Conservation (phyloP, 2,329 filamentous ascomycete species). For the Daldinia sp. region DNA sequence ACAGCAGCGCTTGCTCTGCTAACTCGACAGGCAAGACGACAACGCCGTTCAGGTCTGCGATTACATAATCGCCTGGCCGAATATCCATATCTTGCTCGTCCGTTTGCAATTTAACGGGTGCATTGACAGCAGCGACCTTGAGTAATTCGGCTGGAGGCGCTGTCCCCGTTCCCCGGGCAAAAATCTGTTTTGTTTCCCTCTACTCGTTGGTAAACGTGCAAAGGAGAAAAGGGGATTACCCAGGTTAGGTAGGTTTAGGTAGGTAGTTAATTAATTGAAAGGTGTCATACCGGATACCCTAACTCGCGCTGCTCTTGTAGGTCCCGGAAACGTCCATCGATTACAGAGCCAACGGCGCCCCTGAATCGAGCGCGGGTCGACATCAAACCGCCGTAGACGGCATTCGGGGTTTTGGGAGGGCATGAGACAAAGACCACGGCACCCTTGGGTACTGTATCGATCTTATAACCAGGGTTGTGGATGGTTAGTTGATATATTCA, state of each 20-base stretch:
- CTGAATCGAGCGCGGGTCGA: constrained; percentile 55
- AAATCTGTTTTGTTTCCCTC: constrained; percentile 48
- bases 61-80: constrained; percentile 54
- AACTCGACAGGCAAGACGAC: constrained; percentile 53
- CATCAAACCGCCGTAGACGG: constrained; percentile 64
- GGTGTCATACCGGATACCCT: constrained; percentile 51
- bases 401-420: constrained; percentile 56
- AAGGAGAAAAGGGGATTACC: background rate
- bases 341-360: constrained; percentile 57
- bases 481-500: no score
- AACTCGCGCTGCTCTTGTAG: constrained; percentile 61
- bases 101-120: constrained; percentile 50
- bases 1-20: constrained; percentile 51
- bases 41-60: constrained; percentile 57
- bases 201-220: background rate
- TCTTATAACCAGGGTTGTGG: constrained; percentile 52
- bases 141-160: constrained; percentile 53
- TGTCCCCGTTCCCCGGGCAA: constrained; percentile 55
- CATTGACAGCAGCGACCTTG: constrained; percentile 54
- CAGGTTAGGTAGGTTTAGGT: no score
- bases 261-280: background rate
- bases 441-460: constrained; percentile 57
- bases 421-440: constrained; percentile 61
- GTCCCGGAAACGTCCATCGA: constrained; percentile 62
- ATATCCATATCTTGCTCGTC: constrained; percentile 52